Base-by-base conservation (phyloP, 1,139 yeast species). In the Taphrina confusa region DNA sequence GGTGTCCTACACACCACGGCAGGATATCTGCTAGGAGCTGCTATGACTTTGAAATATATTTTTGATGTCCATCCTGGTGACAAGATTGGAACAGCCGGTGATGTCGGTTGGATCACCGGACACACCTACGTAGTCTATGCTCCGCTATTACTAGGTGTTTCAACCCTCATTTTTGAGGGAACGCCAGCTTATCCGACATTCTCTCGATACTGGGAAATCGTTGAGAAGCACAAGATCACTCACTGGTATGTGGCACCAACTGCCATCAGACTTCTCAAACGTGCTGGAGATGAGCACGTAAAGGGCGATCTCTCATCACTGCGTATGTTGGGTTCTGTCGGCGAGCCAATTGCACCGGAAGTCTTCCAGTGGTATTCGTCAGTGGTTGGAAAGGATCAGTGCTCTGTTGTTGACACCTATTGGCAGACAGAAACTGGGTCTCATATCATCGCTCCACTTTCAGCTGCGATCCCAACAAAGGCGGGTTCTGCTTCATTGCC, bases 351-450 rank as follows among this genome's bases (percentile, higher is more conserved):
- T 71, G 90, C 97, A 61, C 92, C 96, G 65, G 98, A 92, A 75
- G 83, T 92, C 70, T 92, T 97, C 97, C 95, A 89, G 76, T 92
- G 98, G 98, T 92, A 91, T 77, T 82, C 88, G 74, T 90, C 88
- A 71, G 82, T 85, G 73, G 86, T 92, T 68, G 98, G 98, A 71
- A 87, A 89, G 73, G 82, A 83, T 64, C 82, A 87, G 72, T 89
- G 96, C 75, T 82, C 82, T 63, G 84, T 92, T 67, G 82, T 92
- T 71, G 98, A 92, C 76, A 92, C 98, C 55, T 90, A 91, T 81
- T 92, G 98, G 98, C 97, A 92, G 78, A 92, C 98, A 28, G 98
- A 92, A 78, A 85, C 96, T 16, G 98, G 98, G 63, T 87, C 97
- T 52, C 97, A 92, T 74, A 81, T 92, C 72, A 89, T 92, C 74